phyloP scores from a whole-genome alignment of 2,329 filamentous ascomycete species.

The Cyanodermella asteris region DNA sequence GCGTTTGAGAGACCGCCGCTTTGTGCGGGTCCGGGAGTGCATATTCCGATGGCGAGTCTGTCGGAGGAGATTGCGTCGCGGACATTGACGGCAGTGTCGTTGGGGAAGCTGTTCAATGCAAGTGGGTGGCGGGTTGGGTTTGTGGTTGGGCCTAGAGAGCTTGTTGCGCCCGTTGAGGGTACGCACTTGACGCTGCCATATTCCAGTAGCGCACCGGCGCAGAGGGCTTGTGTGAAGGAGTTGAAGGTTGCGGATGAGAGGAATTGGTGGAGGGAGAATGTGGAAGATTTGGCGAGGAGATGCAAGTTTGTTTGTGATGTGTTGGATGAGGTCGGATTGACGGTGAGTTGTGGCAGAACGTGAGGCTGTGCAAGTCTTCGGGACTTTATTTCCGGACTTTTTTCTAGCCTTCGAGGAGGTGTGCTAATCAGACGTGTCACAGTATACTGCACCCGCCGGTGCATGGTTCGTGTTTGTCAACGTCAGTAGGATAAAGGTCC shows the following conservation, averaged over 20 bases:
- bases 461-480: no score
- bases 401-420: no score
- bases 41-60: constrained; percentile 3
- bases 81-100: constrained; percentile 2
- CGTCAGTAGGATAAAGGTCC: no score
- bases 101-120: constrained; percentile 4
- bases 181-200: constrained; percentile 2
- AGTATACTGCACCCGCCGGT: no score
- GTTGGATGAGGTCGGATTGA: no score
- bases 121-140: constrained; percentile 4
- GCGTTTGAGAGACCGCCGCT: constrained; percentile 1
- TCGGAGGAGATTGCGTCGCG: neutral
- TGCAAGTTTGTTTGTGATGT: constrained; percentile 1
- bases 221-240: constrained; percentile 1
- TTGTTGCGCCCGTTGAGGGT: constrained; percentile 2
- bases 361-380: constrained; percentile 1
- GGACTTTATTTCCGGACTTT: constrained; percentile 1
- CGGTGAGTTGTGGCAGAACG: no score
- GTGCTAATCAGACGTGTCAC: no score
- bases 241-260: constrained; percentile 2
- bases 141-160: constrained; percentile 1
- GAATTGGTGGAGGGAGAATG: constrained; percentile 2
- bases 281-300: constrained; percentile 1
- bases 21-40: no score
- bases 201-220: constrained; percentile 2